A percentile compares a stretch with the other conserved stretches of the same genome.
phyloP scores from a whole-genome alignment of 2,329 filamentous ascomycete species.

The Venturia oleaginea region DNA sequence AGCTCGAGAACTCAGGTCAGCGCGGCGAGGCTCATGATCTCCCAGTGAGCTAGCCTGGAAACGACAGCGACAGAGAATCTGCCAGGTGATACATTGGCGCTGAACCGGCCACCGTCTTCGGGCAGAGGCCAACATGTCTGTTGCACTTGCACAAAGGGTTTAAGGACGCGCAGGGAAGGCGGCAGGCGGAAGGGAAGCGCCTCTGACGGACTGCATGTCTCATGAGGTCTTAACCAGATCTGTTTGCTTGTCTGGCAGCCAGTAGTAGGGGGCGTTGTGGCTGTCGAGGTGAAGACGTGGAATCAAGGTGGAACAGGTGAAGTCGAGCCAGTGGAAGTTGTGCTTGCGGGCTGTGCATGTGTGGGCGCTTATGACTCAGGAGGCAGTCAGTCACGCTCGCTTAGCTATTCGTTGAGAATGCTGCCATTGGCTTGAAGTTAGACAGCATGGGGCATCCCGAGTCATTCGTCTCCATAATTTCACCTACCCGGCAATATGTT shows the following conservation, averaged over 20 bases:
- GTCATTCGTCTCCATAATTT: too few relatives aligned
- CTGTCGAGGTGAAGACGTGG: not conserved
- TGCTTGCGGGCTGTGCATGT: not conserved
- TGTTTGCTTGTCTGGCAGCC: not conserved
- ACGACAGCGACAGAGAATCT: not conserved
- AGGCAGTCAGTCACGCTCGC: too few relatives aligned
- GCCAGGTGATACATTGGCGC: not conserved
- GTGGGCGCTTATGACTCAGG: not conserved
- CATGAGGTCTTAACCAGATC: not conserved
- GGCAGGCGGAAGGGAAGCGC: not conserved
- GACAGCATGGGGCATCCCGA: too few relatives aligned
- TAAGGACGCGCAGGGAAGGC: not conserved
- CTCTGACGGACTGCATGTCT: not conserved
- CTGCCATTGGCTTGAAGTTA: too few relatives aligned
- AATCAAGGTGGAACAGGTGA: constrained; percentile 1
- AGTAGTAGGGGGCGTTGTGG: not conserved
- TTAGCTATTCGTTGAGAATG: too few relatives aligned
- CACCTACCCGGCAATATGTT: too few relatives aligned
- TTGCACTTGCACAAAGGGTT: not conserved
- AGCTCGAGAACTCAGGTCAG: not conserved
- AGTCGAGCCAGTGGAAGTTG: not conserved
- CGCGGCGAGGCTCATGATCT: not conserved
- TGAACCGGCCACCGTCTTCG: not conserved
- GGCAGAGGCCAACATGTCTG: not conserved
- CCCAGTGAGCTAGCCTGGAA: not conserved